A percentile compares a stretch with the other conserved stretches of the same genome.
phyloP scores from a whole-genome alignment of 805 yeast species.

The Ogataea siamensis region DNA sequence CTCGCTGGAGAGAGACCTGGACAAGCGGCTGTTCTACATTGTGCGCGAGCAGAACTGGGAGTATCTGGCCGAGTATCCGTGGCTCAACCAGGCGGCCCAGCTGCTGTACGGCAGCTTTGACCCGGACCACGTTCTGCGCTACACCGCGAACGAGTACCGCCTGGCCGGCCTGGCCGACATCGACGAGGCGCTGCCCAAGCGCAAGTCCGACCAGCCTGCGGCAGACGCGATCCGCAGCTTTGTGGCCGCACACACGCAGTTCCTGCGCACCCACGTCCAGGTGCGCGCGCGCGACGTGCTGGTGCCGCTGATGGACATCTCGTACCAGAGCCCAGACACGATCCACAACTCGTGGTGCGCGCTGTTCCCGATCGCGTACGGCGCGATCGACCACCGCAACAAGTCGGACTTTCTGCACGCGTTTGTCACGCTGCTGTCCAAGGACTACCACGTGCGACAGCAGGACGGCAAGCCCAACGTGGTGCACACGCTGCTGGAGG shows the following conservation, averaged over 20 bases:
- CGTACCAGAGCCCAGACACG: slow-evolving; percentile 76
- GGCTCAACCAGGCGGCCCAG: slow-evolving; percentile 93
- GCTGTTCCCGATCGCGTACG: slow-evolving; percentile 77
- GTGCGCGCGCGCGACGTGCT: slow-evolving; percentile 61
- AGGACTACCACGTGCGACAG: slow-evolving; percentile 92
- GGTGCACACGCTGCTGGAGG: slow-evolving; percentile 78
- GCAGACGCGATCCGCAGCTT: slow-evolving; percentile 22
- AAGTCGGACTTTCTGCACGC: slow-evolving; percentile 81
- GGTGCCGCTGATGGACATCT: slow-evolving; percentile 72
- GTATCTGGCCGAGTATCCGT: slow-evolving; percentile 83
- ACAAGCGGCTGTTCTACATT: slow-evolving; percentile 78
- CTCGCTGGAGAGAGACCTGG: slow-evolving; percentile 74
- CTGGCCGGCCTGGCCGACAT: slow-evolving; percentile 53
- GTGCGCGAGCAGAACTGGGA: slow-evolving; percentile 99
- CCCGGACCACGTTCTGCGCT: slow-evolving; percentile 41
- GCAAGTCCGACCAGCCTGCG: slow-evolving; percentile 17
- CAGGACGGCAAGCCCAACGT: slow-evolving; percentile 84
- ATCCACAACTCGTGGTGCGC: slow-evolving; percentile 82
- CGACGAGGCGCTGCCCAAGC: slow-evolving; percentile 32
- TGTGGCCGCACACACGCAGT: slow-evolving; percentile 25
- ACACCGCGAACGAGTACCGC: slow-evolving; percentile 48
- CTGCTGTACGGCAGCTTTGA: slow-evolving; percentile 78
- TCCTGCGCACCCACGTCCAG: slow-evolving; percentile 25
- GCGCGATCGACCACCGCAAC: slow-evolving; percentile 73
- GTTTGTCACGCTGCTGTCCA: slow-evolving; percentile 73